Evolutionary conservation across 495 filamentous ascomycete genomes (phyloP).

Genomic region (Astrocystis sublimbata): DNA sequence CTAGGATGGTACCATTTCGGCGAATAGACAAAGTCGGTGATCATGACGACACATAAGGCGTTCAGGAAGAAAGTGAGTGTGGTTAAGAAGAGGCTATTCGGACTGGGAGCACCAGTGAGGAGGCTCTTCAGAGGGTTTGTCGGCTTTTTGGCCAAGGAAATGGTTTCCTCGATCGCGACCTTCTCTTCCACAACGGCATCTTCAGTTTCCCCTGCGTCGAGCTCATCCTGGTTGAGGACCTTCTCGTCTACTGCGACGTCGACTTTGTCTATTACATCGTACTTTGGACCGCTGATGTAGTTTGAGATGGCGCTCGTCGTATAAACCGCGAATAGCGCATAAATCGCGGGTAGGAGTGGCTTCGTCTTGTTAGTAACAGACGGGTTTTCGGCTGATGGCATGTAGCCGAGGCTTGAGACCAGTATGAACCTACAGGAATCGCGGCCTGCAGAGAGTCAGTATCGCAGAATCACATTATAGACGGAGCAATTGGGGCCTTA

Average conservation of each 20-base stretch:
- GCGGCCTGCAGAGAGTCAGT: conserved; percentile 7
- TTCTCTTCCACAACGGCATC: conserved; percentile 44
- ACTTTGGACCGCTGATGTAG: conserved; percentile 58
- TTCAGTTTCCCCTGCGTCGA: conserved; percentile 30
- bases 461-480: not conserved
- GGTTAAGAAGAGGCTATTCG: conserved; percentile 58
- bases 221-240: conserved; percentile 33
- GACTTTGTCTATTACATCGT: conserved; percentile 61
- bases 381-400: not conserved
- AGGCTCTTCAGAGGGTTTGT: conserved; percentile 59
- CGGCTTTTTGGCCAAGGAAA: conserved; percentile 43
- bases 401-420: not conserved
- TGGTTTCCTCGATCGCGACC: conserved; percentile 54
- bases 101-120: conserved; percentile 73
- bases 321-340: conserved; percentile 73
- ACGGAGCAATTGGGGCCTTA: conserved; percentile 40
- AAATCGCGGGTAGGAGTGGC: conserved; percentile 64
- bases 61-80: conserved; percentile 72
- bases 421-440: conserved; percentile 39
- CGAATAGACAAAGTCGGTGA: conserved; percentile 72
- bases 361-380: conserved; percentile 30
- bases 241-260: conserved; percentile 61
- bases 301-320: conserved; percentile 64
- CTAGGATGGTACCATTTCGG: conserved; percentile 65
- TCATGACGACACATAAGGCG: conserved; percentile 60